These are phyloP conservation scores for Pyrenophora tritici-repentis DNA, from an alignment of 2,329 filamentous ascomycete genomes.

Conservation along the genomic window DNA sequence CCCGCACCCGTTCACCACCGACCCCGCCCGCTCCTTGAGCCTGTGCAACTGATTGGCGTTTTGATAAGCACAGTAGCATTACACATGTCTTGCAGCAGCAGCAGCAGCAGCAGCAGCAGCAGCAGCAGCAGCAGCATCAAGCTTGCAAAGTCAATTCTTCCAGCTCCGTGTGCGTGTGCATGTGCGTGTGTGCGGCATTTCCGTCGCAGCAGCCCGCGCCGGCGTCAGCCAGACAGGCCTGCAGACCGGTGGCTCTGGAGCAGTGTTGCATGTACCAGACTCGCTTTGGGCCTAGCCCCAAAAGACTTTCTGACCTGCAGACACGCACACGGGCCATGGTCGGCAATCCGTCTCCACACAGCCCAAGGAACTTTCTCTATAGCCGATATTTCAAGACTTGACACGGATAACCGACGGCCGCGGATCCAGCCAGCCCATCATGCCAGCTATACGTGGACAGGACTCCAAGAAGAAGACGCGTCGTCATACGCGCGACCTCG, in stretches of 20 bases:
- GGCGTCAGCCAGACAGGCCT: constrained; percentile 23
- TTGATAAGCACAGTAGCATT: background rate
- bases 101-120: too few species aligned
- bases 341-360: constrained; percentile 19
- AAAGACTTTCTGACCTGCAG: constrained; percentile 38
- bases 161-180: background rate
- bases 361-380: constrained; percentile 21
- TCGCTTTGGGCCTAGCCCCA: constrained; percentile 13
- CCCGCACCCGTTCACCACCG: constrained; percentile 1
- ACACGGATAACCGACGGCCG: constrained; percentile 35
- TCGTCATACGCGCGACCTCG: constrained; percentile 73
- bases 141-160: too few species aligned
- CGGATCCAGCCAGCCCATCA: constrained; percentile 46
- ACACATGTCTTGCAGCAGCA: background rate
- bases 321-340: constrained; percentile 19
- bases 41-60: constrained; percentile 8
- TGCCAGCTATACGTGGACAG: constrained; percentile 57
- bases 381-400: constrained; percentile 28
- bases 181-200: constrained; percentile 3
- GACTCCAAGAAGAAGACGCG: constrained; percentile 57
- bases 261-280: constrained; percentile 6
- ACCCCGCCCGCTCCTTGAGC: constrained; percentile 11
- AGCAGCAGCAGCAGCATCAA: too few species aligned
- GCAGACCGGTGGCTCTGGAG: constrained; percentile 26
- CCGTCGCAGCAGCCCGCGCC: constrained; percentile 16